Percentiles rank a stretch among this genome's conserved stretches.
Conservation (phyloP, 495 filamentous ascomycete genomes). For the Barbatosphaeria neglecta region DNA sequence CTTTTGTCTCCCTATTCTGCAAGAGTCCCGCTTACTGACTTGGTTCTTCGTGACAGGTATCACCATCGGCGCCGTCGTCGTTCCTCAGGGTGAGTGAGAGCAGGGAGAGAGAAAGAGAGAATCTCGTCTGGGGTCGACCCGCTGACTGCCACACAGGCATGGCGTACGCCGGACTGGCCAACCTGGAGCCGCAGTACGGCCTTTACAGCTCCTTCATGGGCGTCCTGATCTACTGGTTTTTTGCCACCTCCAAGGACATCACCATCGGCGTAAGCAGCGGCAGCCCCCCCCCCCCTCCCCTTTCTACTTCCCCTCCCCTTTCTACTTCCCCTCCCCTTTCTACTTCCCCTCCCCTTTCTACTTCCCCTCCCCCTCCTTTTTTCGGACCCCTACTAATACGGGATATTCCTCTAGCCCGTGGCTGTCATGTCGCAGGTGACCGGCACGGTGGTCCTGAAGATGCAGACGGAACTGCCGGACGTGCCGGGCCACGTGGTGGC, state of each 20-base stretch:
- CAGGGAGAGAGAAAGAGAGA: too few species aligned
- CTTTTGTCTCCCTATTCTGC: neutral
- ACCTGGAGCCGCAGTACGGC: conserved; percentile 68
- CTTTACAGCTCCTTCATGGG: conserved; percentile 98
- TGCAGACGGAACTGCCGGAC: conserved; percentile 45
- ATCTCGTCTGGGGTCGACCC: too few species aligned
- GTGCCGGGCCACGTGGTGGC: conserved; percentile 53
- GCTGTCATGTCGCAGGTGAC: conserved; percentile 89
- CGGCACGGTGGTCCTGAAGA: conserved; percentile 62
- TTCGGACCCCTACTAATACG: too few species aligned
- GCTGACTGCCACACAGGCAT: too few species aligned
- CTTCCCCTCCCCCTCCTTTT: too few species aligned
- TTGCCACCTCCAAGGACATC: conserved; percentile 97
- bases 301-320: too few species aligned
- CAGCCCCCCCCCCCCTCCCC: too few species aligned
- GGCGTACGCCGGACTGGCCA: conserved; percentile 86
- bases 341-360: too few species aligned
- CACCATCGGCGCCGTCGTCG: conserved; percentile 89
- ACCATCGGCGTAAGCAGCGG: conserved; percentile 96
- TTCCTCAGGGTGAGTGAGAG: too few species aligned
- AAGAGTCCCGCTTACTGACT: conserved; percentile 3
- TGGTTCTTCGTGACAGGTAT: conserved; percentile 50
- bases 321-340: too few species aligned
- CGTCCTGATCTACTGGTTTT: conserved; percentile 94
- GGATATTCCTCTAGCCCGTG: too few species aligned